Evolutionary conservation across 768 basidiomycete species (phyloP), one percentile per base, ranked within the genome.

Genomic region (Hemileccinum impolitum): DNA sequence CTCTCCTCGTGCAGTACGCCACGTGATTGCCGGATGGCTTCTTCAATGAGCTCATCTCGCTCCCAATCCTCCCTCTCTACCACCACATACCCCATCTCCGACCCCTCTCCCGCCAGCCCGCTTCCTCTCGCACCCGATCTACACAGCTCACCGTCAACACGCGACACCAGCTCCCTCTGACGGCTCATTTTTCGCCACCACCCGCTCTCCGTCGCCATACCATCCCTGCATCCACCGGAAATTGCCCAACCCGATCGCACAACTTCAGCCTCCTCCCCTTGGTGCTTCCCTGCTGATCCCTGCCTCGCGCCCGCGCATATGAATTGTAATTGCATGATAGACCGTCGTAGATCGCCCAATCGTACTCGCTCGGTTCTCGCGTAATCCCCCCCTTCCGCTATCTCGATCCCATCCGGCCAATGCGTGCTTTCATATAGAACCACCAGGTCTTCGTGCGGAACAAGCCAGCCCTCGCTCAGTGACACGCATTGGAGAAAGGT

Each of bases 401-500:
- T n/a, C 52, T 66, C 61, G 30, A 53, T 30, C 41, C 57, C 60
- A 38, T 63, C 56, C 30, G 51, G 23, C 3, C 23, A 23, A 41
- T 57, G 51, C 46, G 62, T 68, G 32, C 56, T 63, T 61, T 72
- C 68, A 65, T 82, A 84, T 38, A 83, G 56, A n/a, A 54, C 63
- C 42, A 65, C 55, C 57, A 87, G 58, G 48, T 65, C 55, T 50
- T 74, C 66, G 45, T 67, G 72, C 51, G 72, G 63, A 47, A 83
- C 63, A 43, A 64, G 50, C 49, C 71, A 72, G 4, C 84, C 82
- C 63, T 88, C 83, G 3, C 70, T 71, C 18, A 72, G 69, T 53
- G 82, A 82, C 43, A 92, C 57, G 21, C 73, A 73, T 64, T 84
- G 76, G 28, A 95, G 79, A 68, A 87, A 93, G 8, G 84, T 82